Percentiles rank a stretch among this genome's conserved stretches.
Evolutionary conservation across 129 eudicot species (phyloP).

Genomic region (Flaveria sonorensis): DNA sequence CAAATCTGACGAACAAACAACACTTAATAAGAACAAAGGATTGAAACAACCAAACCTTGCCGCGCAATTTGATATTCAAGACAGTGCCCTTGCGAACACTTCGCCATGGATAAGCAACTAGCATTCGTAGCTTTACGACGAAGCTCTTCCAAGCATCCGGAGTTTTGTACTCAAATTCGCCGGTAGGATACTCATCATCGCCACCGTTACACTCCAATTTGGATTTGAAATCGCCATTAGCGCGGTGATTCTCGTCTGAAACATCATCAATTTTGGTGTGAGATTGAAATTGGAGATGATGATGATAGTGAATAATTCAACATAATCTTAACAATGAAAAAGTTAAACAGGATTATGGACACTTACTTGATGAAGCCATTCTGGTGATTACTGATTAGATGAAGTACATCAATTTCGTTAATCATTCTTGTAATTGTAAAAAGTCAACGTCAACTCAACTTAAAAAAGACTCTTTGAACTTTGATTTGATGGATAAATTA

Average conservation of each 20-base stretch:
- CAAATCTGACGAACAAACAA: background rate
- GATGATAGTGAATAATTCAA: background rate
- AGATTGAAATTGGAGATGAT: background rate
- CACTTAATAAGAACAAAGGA: background rate
- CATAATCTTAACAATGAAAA: background rate
- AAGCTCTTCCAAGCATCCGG: conserved; percentile 60
- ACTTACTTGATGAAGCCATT: conserved; percentile 25
- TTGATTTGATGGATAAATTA: background rate
- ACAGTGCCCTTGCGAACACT: conserved; percentile 79
- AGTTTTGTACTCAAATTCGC: conserved; percentile 61
- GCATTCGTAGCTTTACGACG: conserved; percentile 59
- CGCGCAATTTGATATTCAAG: conserved; percentile 73
- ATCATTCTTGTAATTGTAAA: background rate
- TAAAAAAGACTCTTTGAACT: background rate
- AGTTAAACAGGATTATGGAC: background rate
- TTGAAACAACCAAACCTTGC: conserved; percentile 54
- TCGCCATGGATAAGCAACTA: conserved; percentile 74
- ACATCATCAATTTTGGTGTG: conserved; percentile 1
- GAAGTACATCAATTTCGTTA: background rate
- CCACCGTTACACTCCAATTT: conserved; percentile 26
- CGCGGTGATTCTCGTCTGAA: conserved; percentile 14
- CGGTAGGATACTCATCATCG: conserved; percentile 58
- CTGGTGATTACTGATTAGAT: background rate
- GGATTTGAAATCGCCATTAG: conserved; percentile 3
- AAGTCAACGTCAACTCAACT: background rate